Conservation (phyloP, 2,329 filamentous ascomycete genomes). For the Fusarium sororula region DNA sequence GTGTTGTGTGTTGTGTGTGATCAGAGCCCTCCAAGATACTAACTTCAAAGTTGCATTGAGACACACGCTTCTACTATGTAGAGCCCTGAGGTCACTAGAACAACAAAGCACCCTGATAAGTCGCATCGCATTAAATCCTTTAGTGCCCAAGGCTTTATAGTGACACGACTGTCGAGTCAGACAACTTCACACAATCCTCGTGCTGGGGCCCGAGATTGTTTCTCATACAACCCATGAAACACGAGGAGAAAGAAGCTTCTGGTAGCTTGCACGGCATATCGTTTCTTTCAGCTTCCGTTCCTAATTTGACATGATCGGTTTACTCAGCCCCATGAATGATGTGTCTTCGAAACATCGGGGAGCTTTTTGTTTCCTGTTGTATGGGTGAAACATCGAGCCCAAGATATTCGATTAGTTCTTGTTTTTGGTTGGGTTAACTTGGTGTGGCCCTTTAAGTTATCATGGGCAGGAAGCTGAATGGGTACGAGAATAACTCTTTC, state of each 20-base stretch:
- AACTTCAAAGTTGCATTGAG: background rate
- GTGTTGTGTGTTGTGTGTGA: background rate
- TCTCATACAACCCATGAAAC: conserved; percentile 25
- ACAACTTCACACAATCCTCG: background rate
- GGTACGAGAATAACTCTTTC: background rate
- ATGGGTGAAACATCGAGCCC: conserved; percentile 5
- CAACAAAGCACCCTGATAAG: background rate
- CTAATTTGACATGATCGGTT: conserved; percentile 15
- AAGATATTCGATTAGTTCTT: background rate
- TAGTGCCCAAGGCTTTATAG: background rate
- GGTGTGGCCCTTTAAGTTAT: background rate
- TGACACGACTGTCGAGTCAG: background rate
- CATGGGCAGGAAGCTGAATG: conserved; percentile 5
- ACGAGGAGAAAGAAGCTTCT: background rate
- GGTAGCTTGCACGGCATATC: background rate
- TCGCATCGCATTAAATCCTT: background rate
- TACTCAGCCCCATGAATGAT: background rate
- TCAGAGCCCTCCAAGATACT: background rate
- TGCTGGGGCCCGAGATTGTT: conserved; percentile 18
- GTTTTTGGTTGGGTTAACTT: background rate
- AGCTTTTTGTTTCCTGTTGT: conserved; percentile 4
- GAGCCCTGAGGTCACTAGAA: background rate
- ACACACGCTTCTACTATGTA: background rate
- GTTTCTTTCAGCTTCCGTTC: conserved; percentile 2
- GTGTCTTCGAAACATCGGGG: background rate